Evolutionary conservation across 2,329 filamentous ascomycete species (phyloP).

Genomic region (Teratosphaeria destructans): DNA sequence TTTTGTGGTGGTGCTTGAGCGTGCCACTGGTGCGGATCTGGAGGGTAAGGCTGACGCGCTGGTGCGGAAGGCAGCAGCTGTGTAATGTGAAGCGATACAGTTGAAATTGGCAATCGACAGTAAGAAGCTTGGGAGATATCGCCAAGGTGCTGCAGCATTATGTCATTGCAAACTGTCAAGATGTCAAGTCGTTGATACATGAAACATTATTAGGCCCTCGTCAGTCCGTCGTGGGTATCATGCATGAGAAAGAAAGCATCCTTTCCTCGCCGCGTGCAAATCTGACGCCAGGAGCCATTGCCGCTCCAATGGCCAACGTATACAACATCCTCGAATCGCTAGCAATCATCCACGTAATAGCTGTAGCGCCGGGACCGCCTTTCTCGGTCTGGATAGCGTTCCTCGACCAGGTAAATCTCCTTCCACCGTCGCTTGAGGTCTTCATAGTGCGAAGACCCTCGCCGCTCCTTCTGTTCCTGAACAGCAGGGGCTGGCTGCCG

Average conservation of each 20-base stretch:
- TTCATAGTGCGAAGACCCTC: constrained; percentile 32
- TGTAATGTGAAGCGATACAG: neutral
- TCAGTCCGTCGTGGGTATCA: neutral
- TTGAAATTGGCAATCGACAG: neutral
- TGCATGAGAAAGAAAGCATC: neutral
- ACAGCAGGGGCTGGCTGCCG: neutral
- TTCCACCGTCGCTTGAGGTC: constrained; percentile 27
- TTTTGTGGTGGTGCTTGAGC: constrained; percentile 31
- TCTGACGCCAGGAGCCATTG: neutral
- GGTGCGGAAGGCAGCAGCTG: constrained; percentile 14
- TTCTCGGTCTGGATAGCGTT: constrained; percentile 26
- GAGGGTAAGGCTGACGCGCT: constrained; percentile 27
- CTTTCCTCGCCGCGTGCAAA: neutral
- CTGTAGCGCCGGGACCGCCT: constrained; percentile 1
- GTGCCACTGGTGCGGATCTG: constrained; percentile 28
- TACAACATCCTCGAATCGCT: neutral
- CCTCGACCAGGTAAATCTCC: constrained; percentile 30
- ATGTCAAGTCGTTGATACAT: neutral
- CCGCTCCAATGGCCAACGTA: neutral
- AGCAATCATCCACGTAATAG: neutral
- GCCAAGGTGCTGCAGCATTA: neutral
- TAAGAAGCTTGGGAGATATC: neutral
- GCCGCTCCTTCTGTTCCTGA: constrained; percentile 14
- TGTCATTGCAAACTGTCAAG: neutral
- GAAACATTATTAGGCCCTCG: neutral